Percentiles rank a stretch among this genome's conserved stretches.
Conservation (phyloP, 2,329 filamentous ascomycete genomes). For the Leptosphaerulina australis region DNA sequence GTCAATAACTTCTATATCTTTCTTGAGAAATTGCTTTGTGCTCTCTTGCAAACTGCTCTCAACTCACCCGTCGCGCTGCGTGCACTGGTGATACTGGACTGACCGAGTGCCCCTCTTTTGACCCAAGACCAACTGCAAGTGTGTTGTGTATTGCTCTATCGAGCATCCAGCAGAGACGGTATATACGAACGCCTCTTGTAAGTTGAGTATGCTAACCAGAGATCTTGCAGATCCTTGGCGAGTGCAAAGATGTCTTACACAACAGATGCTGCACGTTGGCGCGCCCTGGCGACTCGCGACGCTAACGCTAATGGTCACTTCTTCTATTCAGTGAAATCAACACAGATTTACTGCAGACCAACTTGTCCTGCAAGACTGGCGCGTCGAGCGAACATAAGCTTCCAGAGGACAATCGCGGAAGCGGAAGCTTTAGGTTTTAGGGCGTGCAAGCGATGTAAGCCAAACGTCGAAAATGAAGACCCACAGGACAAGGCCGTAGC, state of each 20-base stretch:
- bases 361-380: slow-evolving; percentile 66
- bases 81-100: not conserved
- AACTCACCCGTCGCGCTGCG: not conserved
- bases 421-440: slow-evolving; percentile 60
- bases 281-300: slow-evolving; percentile 55
- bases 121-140: not conserved
- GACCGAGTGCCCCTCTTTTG: slow-evolving; percentile 3
- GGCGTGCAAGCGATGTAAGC: slow-evolving; percentile 65
- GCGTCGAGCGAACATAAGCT: slow-evolving; percentile 62
- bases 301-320: slow-evolving; percentile 54
- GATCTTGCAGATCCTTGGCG: not conserved
- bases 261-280: slow-evolving; percentile 45
- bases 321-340: slow-evolving; percentile 63
- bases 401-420: slow-evolving; percentile 55
- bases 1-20: not conserved
- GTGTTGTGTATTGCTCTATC: not conserved
- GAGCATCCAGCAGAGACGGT: not conserved
- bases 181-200: not conserved
- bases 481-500: slow-evolving; percentile 54
- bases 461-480: slow-evolving; percentile 49
- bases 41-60: not conserved
- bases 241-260: slow-evolving; percentile 33
- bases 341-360: slow-evolving; percentile 65
- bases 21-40: not conserved
- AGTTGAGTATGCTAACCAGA: not conserved